A percentile compares a stretch with the other conserved stretches of the same genome.
phyloP scores from a whole-genome alignment of 768 basidiomycete species.

The Boletus rubroflammeus region DNA sequence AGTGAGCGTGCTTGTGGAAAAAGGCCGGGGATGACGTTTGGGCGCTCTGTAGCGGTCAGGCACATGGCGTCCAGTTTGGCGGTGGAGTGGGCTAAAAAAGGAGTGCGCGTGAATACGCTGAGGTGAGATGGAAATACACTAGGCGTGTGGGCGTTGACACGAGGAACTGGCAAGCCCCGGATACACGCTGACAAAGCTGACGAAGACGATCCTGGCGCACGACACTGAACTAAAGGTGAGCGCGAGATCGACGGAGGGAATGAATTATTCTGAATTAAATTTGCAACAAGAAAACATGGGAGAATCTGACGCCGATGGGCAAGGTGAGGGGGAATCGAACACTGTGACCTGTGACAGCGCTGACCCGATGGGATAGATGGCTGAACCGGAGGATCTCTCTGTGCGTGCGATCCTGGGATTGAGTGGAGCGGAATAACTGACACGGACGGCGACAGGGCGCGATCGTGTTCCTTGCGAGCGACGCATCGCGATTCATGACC shows the following conservation, averaged over 20 bases:
- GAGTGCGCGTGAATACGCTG: slow-evolving; percentile 80
- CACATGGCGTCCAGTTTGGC: slow-evolving; percentile 92
- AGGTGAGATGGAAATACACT: slow-evolving; percentile 42
- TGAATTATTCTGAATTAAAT: not conserved
- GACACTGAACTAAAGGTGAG: slow-evolving; percentile 72
- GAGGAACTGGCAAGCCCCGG: slow-evolving; percentile 58
- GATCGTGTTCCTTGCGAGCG: slow-evolving; percentile 85
- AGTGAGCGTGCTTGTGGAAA: slow-evolving; percentile 11
- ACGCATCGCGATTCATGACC: slow-evolving; percentile 88
- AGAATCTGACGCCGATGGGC: slow-evolving; percentile 81
- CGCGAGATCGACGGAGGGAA: too few species aligned
- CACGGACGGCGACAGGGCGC: slow-evolving; percentile 55
- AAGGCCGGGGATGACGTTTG: slow-evolving; percentile 4
- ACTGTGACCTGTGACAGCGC: slow-evolving; percentile 11
- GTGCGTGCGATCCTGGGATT: slow-evolving; percentile 37
- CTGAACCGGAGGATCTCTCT: slow-evolving; percentile 88
- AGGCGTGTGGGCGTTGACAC: not conserved
- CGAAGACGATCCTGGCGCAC: slow-evolving; percentile 73
- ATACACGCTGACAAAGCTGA: slow-evolving; percentile 92
- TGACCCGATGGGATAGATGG: slow-evolving; percentile 53
- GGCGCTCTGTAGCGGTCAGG: slow-evolving; percentile 59
- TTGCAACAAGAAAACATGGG: slow-evolving; percentile 75
- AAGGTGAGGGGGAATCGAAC: slow-evolving; percentile 42
- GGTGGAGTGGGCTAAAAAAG: slow-evolving; percentile 93
- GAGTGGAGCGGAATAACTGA: not conserved